Conservation (phyloP, 805 yeast species). For the Dipodascopsis uninucleata region DNA sequence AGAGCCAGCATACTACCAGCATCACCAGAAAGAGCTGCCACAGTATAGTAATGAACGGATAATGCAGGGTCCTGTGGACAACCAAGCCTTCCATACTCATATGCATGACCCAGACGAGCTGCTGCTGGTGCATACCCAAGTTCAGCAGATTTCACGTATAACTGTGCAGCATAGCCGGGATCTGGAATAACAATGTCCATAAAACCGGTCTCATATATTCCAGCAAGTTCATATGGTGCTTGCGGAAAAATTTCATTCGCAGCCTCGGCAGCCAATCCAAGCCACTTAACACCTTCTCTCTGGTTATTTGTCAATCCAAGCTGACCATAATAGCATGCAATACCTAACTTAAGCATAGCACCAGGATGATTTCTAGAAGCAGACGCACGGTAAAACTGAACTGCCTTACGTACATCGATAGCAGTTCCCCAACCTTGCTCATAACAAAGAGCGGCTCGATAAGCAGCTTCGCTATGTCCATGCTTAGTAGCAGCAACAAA, state of each 20-base stretch:
- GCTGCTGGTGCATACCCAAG: slow-evolving; percentile 82
- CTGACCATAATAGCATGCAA: slow-evolving; percentile 75
- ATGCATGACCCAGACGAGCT: slow-evolving; percentile 71
- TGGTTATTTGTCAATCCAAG: slow-evolving; percentile 72
- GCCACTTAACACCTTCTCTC: slow-evolving; percentile 86
- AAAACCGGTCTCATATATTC: slow-evolving; percentile 79
- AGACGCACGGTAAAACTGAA: slow-evolving; percentile 78
- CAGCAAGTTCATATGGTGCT: slow-evolving; percentile 92
- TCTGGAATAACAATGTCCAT: slow-evolving; percentile 84
- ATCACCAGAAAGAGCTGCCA: slow-evolving; percentile 86
- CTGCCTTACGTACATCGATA: slow-evolving; percentile 79
- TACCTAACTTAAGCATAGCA: slow-evolving; percentile 92
- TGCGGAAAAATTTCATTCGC: slow-evolving; percentile 83
- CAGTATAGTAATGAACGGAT: slow-evolving; percentile 87
- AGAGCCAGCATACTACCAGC: slow-evolving; percentile 85
- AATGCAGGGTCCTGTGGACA: slow-evolving; percentile 76
- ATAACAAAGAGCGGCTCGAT: slow-evolving; percentile 83
- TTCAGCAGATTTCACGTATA: slow-evolving; percentile 83
- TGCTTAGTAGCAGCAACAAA: slow-evolving; percentile 91
- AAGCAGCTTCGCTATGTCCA: slow-evolving; percentile 87
- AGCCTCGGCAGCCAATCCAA: slow-evolving; percentile 75
- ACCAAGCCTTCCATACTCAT: slow-evolving; percentile 68
- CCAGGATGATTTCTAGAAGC: slow-evolving; percentile 91
- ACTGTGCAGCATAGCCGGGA: slow-evolving; percentile 73
- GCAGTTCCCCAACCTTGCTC: slow-evolving; percentile 93